Evolutionary conservation across 768 basidiomycete genomes (phyloP).

Genomic region (Leucosporidium creatinivorum): DNA sequence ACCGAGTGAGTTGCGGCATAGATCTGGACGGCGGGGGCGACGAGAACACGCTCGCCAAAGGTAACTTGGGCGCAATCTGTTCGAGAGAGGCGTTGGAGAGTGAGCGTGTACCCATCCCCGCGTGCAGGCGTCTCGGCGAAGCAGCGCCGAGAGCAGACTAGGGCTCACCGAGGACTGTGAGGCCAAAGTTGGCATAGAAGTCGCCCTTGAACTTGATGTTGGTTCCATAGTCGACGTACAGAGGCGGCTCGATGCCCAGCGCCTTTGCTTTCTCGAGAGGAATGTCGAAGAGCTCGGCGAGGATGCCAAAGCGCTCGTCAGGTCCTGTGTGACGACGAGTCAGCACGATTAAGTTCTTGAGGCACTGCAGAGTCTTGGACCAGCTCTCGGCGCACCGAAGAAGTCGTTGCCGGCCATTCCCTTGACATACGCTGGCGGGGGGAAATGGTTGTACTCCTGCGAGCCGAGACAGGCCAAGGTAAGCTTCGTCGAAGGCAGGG

Average conservation of each 20-base stretch:
- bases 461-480: neutral
- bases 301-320: conserved; percentile 24
- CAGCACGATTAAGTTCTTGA: neutral
- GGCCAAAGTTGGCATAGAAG: neutral
- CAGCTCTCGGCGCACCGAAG: too few species aligned
- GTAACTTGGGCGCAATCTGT: conserved; percentile 30
- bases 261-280: conserved; percentile 8
- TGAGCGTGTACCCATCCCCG: too few species aligned
- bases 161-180: neutral
- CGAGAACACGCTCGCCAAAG: conserved; percentile 25
- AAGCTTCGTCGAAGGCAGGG: neutral
- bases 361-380: too few species aligned
- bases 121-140: too few species aligned
- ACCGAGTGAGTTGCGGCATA: conserved; percentile 30
- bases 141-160: neutral
- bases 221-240: conserved; percentile 25
- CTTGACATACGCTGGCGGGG: neutral
- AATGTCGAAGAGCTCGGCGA: conserved; percentile 27
- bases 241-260: conserved; percentile 23
- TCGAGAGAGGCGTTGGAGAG: neutral
- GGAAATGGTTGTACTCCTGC: conserved; percentile 7
- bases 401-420: neutral
- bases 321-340: conserved; percentile 14
- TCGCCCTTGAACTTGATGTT: conserved; percentile 31
- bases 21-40: conserved; percentile 25